Base-by-base conservation (phyloP, 2,329 filamentous ascomycete genomes). In the Pseudofabraea citricarpa region DNA sequence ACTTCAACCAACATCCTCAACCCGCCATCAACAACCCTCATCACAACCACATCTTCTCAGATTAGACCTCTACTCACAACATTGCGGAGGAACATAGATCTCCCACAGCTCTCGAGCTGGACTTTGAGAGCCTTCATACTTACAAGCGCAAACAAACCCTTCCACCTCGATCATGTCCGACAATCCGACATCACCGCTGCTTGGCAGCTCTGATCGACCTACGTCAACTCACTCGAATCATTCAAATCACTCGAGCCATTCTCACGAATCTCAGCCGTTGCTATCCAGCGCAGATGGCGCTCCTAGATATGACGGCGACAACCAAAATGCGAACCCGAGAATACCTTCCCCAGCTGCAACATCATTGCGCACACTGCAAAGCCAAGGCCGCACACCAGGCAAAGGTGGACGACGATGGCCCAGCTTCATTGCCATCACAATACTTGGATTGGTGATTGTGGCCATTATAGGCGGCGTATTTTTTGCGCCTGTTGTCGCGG, bases 401-500 rank as follows among this genome's bases (percentile, higher is more conserved):
- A 70, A 66, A 45, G 63, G 60, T 29, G 58, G 66, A 45, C 64
- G 66, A 50, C 72, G 82, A 68, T 95, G 88, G 88, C 84, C 88
- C 7, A 91, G 85, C 27, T 71, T 89, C 23, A 72, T 94, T 27
- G 85, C 90, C 22, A 78, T 95, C 48, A 54, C 74, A 1, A 45
- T 85, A 2, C 67, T 97, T 7, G 85, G 76, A 38, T 53, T 78
- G 2, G 57, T 82, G 6, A 72, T 84, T 5, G 56, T 91, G 18
- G 62, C 74, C 21, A 88, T 95, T 54, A 81, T 96, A 46, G 66
- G 85, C 13, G 69, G 91, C 44, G 88, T 83, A 13, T 95, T 95
- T 66, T 77, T 95, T 42, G 79, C 85, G 0, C 90, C 91, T 2
- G 81, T 85, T 13, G 79, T 84, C 6, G 79, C 95, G 9, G 81